phyloP scores from a whole-genome alignment of 225 moss, liverwort and hornwort species.

The Bryoerythrophyllum caledonicum region DNA sequence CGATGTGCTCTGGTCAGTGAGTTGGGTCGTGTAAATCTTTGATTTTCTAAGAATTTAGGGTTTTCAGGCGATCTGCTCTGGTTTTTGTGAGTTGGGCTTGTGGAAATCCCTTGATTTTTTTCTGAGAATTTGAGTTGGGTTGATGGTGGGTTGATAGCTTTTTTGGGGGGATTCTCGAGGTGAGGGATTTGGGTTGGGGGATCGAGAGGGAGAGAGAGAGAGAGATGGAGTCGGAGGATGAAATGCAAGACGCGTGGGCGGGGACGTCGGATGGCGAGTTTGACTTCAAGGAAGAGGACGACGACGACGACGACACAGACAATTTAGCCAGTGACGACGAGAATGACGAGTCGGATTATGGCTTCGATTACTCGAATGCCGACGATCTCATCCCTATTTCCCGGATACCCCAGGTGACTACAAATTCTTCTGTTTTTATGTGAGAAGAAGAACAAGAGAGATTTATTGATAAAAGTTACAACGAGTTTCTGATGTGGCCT shows the following conservation, averaged over 20 bases:
- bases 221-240: constrained; percentile 70
- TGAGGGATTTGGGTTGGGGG: too few relatives aligned
- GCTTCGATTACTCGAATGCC: constrained; percentile 68
- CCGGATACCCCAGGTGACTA: constrained; percentile 53
- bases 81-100: too few relatives aligned
- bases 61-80: too few relatives aligned
- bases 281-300: constrained; percentile 55
- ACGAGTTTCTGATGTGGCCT: constrained; percentile 6
- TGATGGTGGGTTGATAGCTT: background rate
- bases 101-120: too few relatives aligned
- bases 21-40: too few relatives aligned
- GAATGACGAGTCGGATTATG: constrained; percentile 70
- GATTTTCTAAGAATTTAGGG: too few relatives aligned
- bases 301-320: constrained; percentile 59
- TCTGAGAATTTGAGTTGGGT: background rate
- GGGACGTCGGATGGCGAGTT: constrained; percentile 77
- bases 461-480: too few relatives aligned
- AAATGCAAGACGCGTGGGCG: constrained; percentile 71
- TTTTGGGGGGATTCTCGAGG: background rate
- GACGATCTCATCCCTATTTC: constrained; percentile 68
- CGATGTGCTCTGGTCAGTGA: too few relatives aligned
- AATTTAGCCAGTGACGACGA: constrained; percentile 58
- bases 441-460: too few relatives aligned
- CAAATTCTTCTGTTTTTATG: too few relatives aligned
- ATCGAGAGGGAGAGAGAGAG: background rate